Base-by-base conservation (phyloP, 208 protist genomes). In the Acanthamoeba triangularis region DNA sequence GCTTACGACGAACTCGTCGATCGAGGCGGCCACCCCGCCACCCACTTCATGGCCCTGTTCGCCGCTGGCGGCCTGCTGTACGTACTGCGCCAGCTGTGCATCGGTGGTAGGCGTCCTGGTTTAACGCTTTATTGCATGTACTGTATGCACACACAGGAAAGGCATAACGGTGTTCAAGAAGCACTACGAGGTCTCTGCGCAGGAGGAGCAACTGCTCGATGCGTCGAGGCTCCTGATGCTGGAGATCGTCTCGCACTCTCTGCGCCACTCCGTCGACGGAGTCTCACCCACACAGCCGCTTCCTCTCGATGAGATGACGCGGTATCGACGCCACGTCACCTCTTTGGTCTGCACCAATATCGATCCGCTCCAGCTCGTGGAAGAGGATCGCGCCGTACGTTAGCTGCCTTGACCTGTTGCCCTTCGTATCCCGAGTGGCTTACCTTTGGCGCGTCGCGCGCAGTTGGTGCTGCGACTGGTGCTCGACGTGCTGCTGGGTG, bases 21-120 rank as follows among this genome's bases (percentile, higher is more conserved):
- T 25, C 37, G 37, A 41, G 47, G 47, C 20, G 78, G 78, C 25
- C 49, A 25, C 14, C 41, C 47, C 6, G 37, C 78, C 37, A 87
- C 25, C 14, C 78, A 87, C 30, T 76, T 76, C 35, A 35, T 87
- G 23, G 78, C 41, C 49, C 78, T 87, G 47, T 87, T 87, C 28
- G 78, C 78, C 16, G 78, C 78, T 54, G 78, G 78, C 35, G 78
- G 78, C 35, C n/a, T 87, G 33, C 49, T 87, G 78, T 87, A 59
- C 78, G 78, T 87, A 41, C 37, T 4, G 37, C 3, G 37, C 37
- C 37, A 3, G 37, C 37, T 41, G 37, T 41, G 37, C 3, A 3
- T 41, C 37, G 37, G 35, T 16, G 20, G 14, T 28, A 1, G 11
- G 13, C 8, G 28, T n/a, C 18, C 2, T 56, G 52, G 16, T 56